Evolutionary conservation across 495 filamentous ascomycete species (phyloP).

Genomic region (Penicillium diatomitis): DNA sequence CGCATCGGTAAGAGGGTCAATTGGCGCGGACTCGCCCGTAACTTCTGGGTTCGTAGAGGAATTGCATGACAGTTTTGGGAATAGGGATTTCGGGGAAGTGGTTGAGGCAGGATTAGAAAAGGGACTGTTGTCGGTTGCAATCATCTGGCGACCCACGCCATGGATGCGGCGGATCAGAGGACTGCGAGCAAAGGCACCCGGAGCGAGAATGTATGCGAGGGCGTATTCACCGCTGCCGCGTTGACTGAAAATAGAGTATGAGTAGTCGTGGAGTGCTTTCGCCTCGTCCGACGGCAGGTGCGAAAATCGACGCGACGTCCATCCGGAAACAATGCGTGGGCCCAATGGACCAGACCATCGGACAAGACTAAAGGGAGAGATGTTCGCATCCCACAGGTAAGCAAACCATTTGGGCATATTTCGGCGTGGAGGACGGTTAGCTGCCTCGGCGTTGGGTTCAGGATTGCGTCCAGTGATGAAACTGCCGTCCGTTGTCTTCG

Average conservation of each 20-base stretch:
- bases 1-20: background rate
- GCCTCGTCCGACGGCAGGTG: slow-evolving; percentile 76
- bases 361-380: slow-evolving; percentile 86
- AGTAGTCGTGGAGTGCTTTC: slow-evolving; percentile 79
- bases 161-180: slow-evolving; percentile 82
- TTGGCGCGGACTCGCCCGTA: background rate
- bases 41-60: slow-evolving; percentile 3
- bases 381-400: slow-evolving; percentile 94
- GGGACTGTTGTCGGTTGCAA: slow-evolving; percentile 19
- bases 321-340: slow-evolving; percentile 85
- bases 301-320: slow-evolving; percentile 86
- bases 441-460: slow-evolving; percentile 9
- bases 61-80: slow-evolving; percentile 3
- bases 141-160: slow-evolving; percentile 65
- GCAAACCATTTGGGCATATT: slow-evolving; percentile 75
- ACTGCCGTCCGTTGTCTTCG: slow-evolving; percentile 47
- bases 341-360: slow-evolving; percentile 88
- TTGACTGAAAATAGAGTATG: slow-evolving; percentile 89
- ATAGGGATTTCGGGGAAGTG: slow-evolving; percentile 9
- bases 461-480: slow-evolving; percentile 42
- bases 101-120: slow-evolving; percentile 2
- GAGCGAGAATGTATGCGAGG: slow-evolving; percentile 83
- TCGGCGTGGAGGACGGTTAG: slow-evolving; percentile 42
- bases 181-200: slow-evolving; percentile 82
- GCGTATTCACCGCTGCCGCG: slow-evolving; percentile 93